These are phyloP conservation scores for Naganishia randhawae DNA, from an alignment of 768 basidiomycete genomes.

Conservation along the genomic window DNA sequence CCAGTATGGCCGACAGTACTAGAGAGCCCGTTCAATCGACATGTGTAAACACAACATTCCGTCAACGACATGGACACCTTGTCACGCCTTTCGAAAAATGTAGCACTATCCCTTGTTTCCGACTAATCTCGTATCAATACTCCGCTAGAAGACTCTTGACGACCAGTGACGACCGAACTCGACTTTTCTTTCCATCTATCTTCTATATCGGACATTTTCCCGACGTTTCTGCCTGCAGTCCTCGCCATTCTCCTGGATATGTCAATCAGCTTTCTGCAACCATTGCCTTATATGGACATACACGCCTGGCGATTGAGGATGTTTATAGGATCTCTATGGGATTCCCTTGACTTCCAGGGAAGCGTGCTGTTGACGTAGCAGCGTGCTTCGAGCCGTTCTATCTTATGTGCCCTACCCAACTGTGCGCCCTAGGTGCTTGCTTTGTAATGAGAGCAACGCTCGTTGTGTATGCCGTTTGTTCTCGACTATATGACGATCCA, in stretches of 20 bases:
- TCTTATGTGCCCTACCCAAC: neutral
- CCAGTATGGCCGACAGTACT: conserved; percentile 18
- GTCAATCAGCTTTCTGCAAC: too few species aligned
- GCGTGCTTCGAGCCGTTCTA: neutral
- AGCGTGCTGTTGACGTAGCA: neutral
- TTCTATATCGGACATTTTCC: conserved; percentile 7
- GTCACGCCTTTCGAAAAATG: neutral
- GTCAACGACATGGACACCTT: neutral
- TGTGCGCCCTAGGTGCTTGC: neutral
- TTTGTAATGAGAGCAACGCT: neutral
- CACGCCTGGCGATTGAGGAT: neutral
- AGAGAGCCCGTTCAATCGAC: neutral
- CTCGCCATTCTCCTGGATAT: neutral
- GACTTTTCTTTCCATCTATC: neutral
- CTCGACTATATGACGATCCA: neutral
- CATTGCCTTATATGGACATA: neutral
- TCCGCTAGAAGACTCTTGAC: conserved; percentile 20
- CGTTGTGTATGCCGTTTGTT: neutral
- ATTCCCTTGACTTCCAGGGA: neutral
- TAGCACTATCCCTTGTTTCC: conserved; percentile 6
- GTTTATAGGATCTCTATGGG: neutral
- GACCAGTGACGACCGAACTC: conserved; percentile 5
- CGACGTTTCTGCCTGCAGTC: neutral
- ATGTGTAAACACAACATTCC: neutral
- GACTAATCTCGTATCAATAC: conserved; percentile 1